phyloP scores from a whole-genome alignment of 371 early-diverging fungal genomes.

The Amoeboaphelidium protococcarum region DNA sequence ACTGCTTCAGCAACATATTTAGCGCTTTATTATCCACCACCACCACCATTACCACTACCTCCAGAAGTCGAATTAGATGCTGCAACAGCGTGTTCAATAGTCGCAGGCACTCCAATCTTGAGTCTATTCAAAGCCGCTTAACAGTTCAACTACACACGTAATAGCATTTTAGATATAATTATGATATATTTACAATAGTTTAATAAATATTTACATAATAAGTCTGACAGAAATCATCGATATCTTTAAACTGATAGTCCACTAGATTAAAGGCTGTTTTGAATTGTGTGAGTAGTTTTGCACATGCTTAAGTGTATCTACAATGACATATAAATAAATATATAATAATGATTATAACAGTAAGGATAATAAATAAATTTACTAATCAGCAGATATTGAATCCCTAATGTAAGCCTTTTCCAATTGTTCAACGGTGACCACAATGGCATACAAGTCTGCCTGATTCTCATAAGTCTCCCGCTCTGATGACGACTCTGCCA shows the following conservation, averaged over 20 bases:
- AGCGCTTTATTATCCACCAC: too few species aligned
- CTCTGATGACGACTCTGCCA: too few species aligned
- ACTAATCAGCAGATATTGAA: conserved; percentile 51
- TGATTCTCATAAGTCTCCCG: conserved; percentile 68
- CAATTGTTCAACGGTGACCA: conserved; percentile 62
- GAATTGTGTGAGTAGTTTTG: conserved; percentile 68
- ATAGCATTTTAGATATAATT: conserved; percentile 12
- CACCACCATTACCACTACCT: too few species aligned
- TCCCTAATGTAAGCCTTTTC: conserved; percentile 81
- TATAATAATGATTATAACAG: neutral
- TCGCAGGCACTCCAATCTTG: conserved; percentile 65
- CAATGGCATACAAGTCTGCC: conserved; percentile 73
- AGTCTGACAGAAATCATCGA: conserved; percentile 49
- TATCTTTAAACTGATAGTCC: conserved; percentile 27
- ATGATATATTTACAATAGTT: conserved; percentile 5
- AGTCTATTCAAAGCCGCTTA: conserved; percentile 51
- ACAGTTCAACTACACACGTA: conserved; percentile 24
- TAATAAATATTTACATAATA: conserved; percentile 27
- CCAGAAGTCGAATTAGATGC: conserved; percentile 3
- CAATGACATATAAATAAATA: neutral
- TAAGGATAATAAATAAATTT: conserved; percentile 4
- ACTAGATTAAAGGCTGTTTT: conserved; percentile 62
- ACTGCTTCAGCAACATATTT: conserved; percentile 68
- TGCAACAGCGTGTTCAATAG: conserved; percentile 49
- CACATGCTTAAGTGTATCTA: conserved; percentile 69